phyloP scores from a whole-genome alignment of 1,284 basidiomycete genomes.

The Boletus sp. region DNA sequence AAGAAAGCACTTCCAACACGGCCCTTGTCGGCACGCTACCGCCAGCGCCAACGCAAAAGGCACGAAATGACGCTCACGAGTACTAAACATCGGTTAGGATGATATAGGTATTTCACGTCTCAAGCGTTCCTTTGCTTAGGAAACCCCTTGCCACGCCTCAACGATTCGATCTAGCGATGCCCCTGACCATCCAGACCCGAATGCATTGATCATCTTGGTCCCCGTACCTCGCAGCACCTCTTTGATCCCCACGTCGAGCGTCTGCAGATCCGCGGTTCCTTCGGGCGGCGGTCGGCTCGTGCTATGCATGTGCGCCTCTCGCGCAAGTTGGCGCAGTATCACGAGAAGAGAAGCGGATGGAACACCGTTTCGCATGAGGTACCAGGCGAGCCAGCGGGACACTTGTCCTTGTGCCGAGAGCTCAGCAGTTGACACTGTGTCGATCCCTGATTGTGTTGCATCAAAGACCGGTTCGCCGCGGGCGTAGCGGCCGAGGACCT shows the following conservation, averaged over 20 bases:
- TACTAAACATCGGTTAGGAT: too few relatives aligned
- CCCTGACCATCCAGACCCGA: slow-evolving; percentile 66
- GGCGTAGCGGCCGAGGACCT: slow-evolving; percentile 50
- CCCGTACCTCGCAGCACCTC: slow-evolving; percentile 66
- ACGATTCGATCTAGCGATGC: slow-evolving; percentile 62
- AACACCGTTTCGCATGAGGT: slow-evolving; percentile 63
- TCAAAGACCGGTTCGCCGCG: slow-evolving; percentile 40
- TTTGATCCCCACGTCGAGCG: slow-evolving; percentile 59
- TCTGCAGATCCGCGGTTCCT: slow-evolving; percentile 45
- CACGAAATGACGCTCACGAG: too few relatives aligned
- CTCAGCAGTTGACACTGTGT: slow-evolving; percentile 1
- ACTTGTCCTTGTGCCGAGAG: slow-evolving; percentile 24
- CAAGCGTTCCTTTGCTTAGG: background rate
- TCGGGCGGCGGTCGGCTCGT: slow-evolving; percentile 39
- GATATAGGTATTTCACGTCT: too few relatives aligned
- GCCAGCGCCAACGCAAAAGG: too few relatives aligned
- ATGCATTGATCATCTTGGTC: slow-evolving; percentile 58
- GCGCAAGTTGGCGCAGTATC: slow-evolving; percentile 54
- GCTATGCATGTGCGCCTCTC: slow-evolving; percentile 56
- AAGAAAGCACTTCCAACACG: too few relatives aligned
- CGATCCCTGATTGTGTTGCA: slow-evolving; percentile 9
- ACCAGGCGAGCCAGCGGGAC: slow-evolving; percentile 47
- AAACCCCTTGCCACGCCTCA: slow-evolving; percentile 44
- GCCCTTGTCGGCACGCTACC: too few relatives aligned
- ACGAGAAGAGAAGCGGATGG: slow-evolving; percentile 61